phyloP scores from a whole-genome alignment of 371 early-diverging fungal species.

The Rhizomucor miehei region DNA sequence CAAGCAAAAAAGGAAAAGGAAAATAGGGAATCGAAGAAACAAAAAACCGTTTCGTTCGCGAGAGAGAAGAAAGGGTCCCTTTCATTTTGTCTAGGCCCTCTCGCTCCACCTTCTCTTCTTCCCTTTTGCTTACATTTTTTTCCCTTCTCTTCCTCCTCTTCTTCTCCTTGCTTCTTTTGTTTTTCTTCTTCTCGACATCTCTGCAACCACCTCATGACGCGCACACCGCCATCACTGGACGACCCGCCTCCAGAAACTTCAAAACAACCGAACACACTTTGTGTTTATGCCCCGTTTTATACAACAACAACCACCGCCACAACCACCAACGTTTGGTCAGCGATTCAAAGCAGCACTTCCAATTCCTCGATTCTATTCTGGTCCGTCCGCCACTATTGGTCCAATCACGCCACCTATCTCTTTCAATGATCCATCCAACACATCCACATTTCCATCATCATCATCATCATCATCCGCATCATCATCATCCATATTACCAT shows the following conservation, averaged over 20 bases:
- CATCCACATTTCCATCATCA: not conserved
- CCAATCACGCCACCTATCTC: slow-evolving; percentile 7
- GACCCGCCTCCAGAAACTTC: not conserved
- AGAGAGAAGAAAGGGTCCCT: not conserved
- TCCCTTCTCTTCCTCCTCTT: no score
- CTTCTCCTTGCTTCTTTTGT: not conserved
- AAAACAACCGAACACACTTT: not conserved
- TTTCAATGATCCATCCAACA: not conserved
- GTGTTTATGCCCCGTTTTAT: not conserved
- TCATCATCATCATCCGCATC: not conserved
- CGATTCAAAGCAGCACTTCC: slow-evolving; percentile 1
- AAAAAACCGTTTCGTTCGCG: no score
- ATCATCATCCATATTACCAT: slow-evolving; percentile 1
- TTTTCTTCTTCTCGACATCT: slow-evolving; percentile 1
- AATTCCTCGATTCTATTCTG: slow-evolving; percentile 3
- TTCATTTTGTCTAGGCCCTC: not conserved
- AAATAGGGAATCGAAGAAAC: no score
- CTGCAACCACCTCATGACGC: not conserved
- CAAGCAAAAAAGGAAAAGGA: no score
- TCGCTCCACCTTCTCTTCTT: not conserved
- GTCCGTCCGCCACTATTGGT: slow-evolving; percentile 2
- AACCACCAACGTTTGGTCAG: not conserved
- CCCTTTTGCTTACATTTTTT: no score
- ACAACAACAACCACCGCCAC: not conserved
- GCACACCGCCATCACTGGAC: not conserved